Conservation (phyloP, 2,329 filamentous ascomycete species). For the Polytolypa hystricis region DNA sequence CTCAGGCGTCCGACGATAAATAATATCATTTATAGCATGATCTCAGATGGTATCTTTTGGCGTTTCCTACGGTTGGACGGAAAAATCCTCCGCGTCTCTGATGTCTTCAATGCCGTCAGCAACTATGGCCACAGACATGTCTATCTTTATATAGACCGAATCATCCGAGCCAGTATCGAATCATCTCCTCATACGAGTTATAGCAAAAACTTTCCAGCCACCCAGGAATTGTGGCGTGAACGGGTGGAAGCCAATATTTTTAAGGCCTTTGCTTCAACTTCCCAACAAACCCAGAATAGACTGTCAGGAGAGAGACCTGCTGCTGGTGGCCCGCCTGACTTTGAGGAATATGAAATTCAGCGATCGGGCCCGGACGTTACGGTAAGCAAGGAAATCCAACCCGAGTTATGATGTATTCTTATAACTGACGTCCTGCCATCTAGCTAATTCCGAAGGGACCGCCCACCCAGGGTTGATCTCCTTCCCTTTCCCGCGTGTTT, state of each 20-base stretch:
- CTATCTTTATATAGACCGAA: slow-evolving; percentile 1
- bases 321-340: too few species aligned
- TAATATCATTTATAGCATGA: slow-evolving; percentile 4
- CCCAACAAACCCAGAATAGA: too few species aligned
- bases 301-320: too few species aligned
- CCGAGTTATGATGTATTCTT: too few species aligned
- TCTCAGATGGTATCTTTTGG: slow-evolving; percentile 3
- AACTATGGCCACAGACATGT: background rate
- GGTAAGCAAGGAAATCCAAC: too few species aligned
- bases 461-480: too few species aligned
- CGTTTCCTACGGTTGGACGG: slow-evolving; percentile 4
- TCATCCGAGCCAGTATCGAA: slow-evolving; percentile 1
- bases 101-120: background rate
- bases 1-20: background rate
- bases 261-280: background rate
- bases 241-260: slow-evolving; percentile 4
- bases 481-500: too few species aligned
- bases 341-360: too few species aligned
- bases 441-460: too few species aligned
- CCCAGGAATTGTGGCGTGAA: slow-evolving; percentile 2
- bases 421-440: too few species aligned
- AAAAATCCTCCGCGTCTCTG: background rate
- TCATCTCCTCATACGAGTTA: slow-evolving; percentile 1
- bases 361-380: too few species aligned
- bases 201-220: background rate